A percentile compares a stretch with the other conserved stretches of the same genome.
Conservation (phyloP, 257 asterid genomes). For the Scutellaria baicalensis region DNA sequence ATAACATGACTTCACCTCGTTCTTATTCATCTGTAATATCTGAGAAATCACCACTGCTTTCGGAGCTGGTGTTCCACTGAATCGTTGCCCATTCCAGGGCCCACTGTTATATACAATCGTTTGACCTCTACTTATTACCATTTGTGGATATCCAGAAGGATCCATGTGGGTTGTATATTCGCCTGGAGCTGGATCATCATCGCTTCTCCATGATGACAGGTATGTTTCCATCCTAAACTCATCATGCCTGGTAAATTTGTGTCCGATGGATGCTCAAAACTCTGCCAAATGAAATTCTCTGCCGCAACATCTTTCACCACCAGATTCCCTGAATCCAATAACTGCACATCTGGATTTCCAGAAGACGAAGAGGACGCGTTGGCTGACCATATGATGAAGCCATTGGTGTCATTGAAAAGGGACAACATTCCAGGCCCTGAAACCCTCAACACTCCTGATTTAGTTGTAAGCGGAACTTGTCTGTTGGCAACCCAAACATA, state of each 20-base stretch:
- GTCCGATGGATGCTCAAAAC: background rate
- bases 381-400: slow-evolving; percentile 29
- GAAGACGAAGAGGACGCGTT: slow-evolving; percentile 2
- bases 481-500: slow-evolving; percentile 20
- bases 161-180: background rate
- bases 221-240: background rate
- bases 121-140: background rate
- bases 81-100: slow-evolving; percentile 6
- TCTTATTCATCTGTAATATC: background rate
- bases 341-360: background rate
- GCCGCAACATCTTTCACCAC: background rate
- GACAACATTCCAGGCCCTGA: slow-evolving; percentile 14
- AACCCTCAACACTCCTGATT: slow-evolving; percentile 22
- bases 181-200: slow-evolving; percentile 1
- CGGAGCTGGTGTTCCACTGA: background rate
- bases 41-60: background rate
- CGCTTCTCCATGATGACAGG: background rate
- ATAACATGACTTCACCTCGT: background rate
- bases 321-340: background rate
- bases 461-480: slow-evolving; percentile 5
- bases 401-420: slow-evolving; percentile 15
- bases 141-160: background rate
- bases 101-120: background rate
- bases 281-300: background rate
- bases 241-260: background rate